phyloP scores from a whole-genome alignment of 495 filamentous ascomycete species.

The Trichocladium uniseriatum region DNA sequence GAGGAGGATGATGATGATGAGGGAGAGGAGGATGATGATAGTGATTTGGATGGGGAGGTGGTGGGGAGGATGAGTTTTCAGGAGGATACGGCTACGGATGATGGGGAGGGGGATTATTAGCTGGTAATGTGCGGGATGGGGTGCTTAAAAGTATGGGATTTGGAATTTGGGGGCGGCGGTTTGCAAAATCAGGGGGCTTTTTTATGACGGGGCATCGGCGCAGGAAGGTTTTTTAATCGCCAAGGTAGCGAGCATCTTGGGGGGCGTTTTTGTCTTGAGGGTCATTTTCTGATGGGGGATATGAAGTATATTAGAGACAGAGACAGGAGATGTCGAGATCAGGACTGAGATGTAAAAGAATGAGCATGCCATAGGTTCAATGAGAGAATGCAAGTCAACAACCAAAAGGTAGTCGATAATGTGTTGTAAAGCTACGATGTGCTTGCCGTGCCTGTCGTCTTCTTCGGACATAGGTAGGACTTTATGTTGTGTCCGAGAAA shows the following conservation, averaged over 20 bases:
- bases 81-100: slow-evolving; percentile 42
- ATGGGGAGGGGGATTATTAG: slow-evolving; percentile 14
- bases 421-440: too few relatives aligned
- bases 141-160: background rate
- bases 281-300: too few relatives aligned
- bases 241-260: background rate
- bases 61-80: slow-evolving; percentile 34
- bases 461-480: too few relatives aligned
- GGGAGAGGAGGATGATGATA: slow-evolving; percentile 44
- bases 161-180: background rate
- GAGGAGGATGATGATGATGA: slow-evolving; percentile 24
- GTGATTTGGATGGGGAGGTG: slow-evolving; percentile 25
- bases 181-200: too few relatives aligned
- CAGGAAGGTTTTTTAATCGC: background rate
- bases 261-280: background rate
- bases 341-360: too few relatives aligned
- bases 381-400: too few relatives aligned
- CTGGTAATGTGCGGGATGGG: background rate
- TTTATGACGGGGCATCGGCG: background rate
- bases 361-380: too few relatives aligned
- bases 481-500: too few relatives aligned
- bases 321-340: too few relatives aligned
- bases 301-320: too few relatives aligned
- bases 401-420: too few relatives aligned
- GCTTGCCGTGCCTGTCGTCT: too few relatives aligned